phyloP scores from a whole-genome alignment of 176 grass and related monocot species.

The Rhynchospora pubera region DNA sequence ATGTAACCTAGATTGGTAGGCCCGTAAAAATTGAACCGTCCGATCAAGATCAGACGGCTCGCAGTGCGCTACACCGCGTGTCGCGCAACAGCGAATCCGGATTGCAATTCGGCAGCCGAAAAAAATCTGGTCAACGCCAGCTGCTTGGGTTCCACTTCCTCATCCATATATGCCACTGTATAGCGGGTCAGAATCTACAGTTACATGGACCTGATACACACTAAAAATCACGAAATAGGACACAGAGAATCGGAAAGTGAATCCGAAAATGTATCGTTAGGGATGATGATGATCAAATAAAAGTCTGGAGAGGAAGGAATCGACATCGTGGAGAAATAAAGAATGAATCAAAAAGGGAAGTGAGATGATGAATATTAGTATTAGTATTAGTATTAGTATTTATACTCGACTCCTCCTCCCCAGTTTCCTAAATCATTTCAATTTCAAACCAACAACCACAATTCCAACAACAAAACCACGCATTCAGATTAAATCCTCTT shows the following conservation, averaged over 20 bases:
- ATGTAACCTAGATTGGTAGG: no score
- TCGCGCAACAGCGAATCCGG: no score
- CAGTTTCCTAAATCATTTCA: slow-evolving; percentile 9
- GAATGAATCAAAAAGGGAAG: neutral
- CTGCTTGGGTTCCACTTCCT: neutral
- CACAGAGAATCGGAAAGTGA: neutral
- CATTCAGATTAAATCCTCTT: neutral
- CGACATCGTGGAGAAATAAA: no score
- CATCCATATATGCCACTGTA: neutral
- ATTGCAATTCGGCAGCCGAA: no score
- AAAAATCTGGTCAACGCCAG: neutral
- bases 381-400: slow-evolving; percentile 27
- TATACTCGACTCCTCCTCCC: neutral
- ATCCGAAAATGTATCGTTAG: neutral
- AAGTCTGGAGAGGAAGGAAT: no score
- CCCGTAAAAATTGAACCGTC: no score
- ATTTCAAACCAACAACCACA: neutral
- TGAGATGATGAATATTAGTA: neutral
- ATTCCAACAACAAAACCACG: neutral
- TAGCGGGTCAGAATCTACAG: neutral
- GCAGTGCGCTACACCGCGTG: no score
- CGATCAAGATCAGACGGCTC: no score
- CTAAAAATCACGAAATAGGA: neutral
- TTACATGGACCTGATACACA: no score
- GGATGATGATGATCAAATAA: neutral